phyloP scores from a whole-genome alignment of 1,139 yeast genomes.

The Saccharomyces hybrid region DNA sequence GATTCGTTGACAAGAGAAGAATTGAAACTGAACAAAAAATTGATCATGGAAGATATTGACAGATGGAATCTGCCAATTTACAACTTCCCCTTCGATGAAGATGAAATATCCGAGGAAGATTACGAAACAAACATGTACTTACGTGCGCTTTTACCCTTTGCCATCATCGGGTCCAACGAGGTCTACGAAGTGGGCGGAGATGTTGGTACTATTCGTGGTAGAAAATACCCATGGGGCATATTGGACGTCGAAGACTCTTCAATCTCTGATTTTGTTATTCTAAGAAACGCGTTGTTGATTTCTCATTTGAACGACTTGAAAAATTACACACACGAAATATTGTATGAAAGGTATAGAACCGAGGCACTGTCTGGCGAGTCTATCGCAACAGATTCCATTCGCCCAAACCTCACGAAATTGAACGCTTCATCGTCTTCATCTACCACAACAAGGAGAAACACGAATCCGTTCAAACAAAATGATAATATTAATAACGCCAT shows the following conservation, averaged over 20 bases:
- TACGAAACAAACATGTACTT: constrained; percentile 74
- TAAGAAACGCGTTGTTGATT: constrained; percentile 77
- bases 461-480: not conserved
- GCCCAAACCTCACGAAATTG: not conserved
- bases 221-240: constrained; percentile 93
- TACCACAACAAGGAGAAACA: constrained; percentile 8
- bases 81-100: constrained; percentile 64
- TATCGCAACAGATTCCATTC: not conserved
- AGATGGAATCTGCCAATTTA: constrained; percentile 74
- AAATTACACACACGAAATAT: constrained; percentile 84
- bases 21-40: constrained; percentile 56
- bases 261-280: constrained; percentile 74
- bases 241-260: constrained; percentile 83
- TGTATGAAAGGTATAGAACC: constrained; percentile 90
- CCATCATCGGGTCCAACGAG: constrained; percentile 71
- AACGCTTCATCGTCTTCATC: constrained; percentile 9
- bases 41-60: constrained; percentile 64
- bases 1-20: constrained; percentile 80
- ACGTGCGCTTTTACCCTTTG: constrained; percentile 76
- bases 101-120: constrained; percentile 63
- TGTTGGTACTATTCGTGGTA: constrained; percentile 62
- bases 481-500: constrained; percentile 2
- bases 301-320: constrained; percentile 92
- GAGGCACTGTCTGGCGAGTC: constrained; percentile 61
- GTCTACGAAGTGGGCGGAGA: constrained; percentile 44